Evolutionary conservation across 495 filamentous ascomycete genomes (phyloP), one percentile per base, ranked within the genome.

Genomic region (Evansstolkia leycettana): DNA sequence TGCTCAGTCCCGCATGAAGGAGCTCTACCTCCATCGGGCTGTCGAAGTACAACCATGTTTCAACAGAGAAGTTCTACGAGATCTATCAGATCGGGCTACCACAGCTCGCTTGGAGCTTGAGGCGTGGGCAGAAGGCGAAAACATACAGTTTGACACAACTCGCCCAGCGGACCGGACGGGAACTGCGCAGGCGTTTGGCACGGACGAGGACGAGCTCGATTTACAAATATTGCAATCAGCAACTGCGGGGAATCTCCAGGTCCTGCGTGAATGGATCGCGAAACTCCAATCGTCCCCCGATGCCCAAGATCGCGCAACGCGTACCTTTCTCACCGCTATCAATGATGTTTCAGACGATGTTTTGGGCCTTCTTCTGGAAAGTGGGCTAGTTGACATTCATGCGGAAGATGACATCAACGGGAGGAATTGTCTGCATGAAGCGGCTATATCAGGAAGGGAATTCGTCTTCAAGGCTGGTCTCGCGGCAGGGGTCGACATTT

Each of bases 1-100:
- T 15, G 24, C 33, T 31, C 50, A 81, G 73, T 96, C 90, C 36
- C 85, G 87, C 50, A 94, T 88, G 43, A 98, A 98, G 54, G 92
- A 96, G 60, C 68, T 96, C 15, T 96, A 95, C 51, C 78, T 98
- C 20, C 88, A 90, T 8, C 75, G 90, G 12, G 90, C 92, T 8
- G 89, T 96, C 33, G 90, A 98, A 58, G 87, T 95, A 31, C 90
- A 95, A 50, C 92, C 90, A 2, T 94, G 89, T 55, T 98, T 98
- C 69, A 96, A 96, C 57, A 74, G 87, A 25, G 80, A 94, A 40
- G 83, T 96, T 41, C 90, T 98, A 46, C 92, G 88, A 50, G 88
- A 93, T 42, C 71, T 96, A 14, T 94, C 92, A 0, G 92, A 98
- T 46, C 86, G 93, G 55, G 90, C 92, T 13, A 94, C 88, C 2